A percentile compares a stretch with the other conserved stretches of the same genome.
Conservation (phyloP, 2,329 filamentous ascomycete genomes). For the Penicillium thymicola region DNA sequence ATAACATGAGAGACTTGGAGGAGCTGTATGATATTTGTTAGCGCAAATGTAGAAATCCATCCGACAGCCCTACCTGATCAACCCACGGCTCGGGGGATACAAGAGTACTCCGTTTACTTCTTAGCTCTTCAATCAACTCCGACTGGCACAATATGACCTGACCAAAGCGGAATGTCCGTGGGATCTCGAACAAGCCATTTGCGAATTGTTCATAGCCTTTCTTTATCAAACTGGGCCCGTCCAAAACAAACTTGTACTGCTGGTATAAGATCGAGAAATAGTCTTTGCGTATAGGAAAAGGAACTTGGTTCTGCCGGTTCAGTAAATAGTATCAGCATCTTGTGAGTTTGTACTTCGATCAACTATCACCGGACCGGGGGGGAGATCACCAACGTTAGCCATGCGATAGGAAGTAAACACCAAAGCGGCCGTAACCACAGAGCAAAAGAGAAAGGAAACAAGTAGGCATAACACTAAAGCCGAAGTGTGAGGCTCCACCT, state of each 20-base stretch:
- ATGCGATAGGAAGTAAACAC: slow-evolving; percentile 11
- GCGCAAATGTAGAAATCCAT: background rate
- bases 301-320: slow-evolving; percentile 2
- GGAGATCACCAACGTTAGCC: slow-evolving; percentile 14
- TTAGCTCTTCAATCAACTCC: slow-evolving; percentile 20
- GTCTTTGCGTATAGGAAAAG: slow-evolving; percentile 8
- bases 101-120: slow-evolving; percentile 11
- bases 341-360: background rate
- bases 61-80: slow-evolving; percentile 14
- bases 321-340: background rate
- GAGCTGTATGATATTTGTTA: slow-evolving; percentile 5
- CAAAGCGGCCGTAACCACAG: background rate
- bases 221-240: slow-evolving; percentile 19
- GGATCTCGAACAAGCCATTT: slow-evolving; percentile 20
- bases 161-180: slow-evolving; percentile 22
- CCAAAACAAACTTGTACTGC: slow-evolving; percentile 19
- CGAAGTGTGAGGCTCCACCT: background rate
- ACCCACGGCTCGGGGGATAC: slow-evolving; percentile 24
- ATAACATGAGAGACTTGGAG: slow-evolving; percentile 40
- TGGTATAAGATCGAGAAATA: slow-evolving; percentile 15
- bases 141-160: slow-evolving; percentile 20
- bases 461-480: background rate
- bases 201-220: slow-evolving; percentile 15
- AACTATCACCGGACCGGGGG: background rate
- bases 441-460: background rate